Conservation (phyloP, 768 basidiomycete genomes). For the Lentinula detonsa region DNA sequence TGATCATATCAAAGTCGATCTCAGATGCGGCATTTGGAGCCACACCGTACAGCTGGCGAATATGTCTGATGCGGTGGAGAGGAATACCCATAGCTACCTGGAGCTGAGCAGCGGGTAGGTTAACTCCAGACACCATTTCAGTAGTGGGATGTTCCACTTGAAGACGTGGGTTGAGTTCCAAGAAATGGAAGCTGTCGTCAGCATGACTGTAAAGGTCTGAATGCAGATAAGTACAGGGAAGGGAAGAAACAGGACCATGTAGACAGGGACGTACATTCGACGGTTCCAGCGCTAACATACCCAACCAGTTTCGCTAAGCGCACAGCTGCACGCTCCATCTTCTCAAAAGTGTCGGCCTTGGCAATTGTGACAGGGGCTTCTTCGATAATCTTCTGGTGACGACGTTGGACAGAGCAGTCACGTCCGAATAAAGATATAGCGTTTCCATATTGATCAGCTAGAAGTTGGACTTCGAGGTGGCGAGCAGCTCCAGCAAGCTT, state of each 20-base stretch:
- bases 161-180: slow-evolving; percentile 97
- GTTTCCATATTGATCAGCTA: slow-evolving; percentile 99
- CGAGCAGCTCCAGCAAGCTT: slow-evolving; percentile 97
- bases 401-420: slow-evolving; percentile 98
- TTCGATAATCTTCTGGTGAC: slow-evolving; percentile 99
- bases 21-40: slow-evolving; percentile 83
- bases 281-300: slow-evolving; percentile 97
- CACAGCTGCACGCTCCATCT: slow-evolving; percentile 99
- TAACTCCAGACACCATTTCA: slow-evolving; percentile 99
- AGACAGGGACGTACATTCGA: slow-evolving; percentile 67
- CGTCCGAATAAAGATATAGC: slow-evolving; percentile 99
- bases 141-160: slow-evolving; percentile 99
- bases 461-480: slow-evolving; percentile 95
- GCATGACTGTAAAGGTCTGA: slow-evolving; percentile 90
- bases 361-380: slow-evolving; percentile 99
- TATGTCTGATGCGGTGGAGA: slow-evolving; percentile 91
- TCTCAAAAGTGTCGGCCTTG: slow-evolving; percentile 81
- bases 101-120: slow-evolving; percentile 94
- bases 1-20: slow-evolving; percentile 95
- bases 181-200: slow-evolving; percentile 94
- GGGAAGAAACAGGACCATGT: background rate
- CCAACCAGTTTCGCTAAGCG: slow-evolving; percentile 98
- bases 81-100: slow-evolving; percentile 99
- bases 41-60: slow-evolving; percentile 92
- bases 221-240: background rate